Evolutionary conservation across 75 land plant genomes (phyloP).

Genomic region (Pinus taeda): DNA sequence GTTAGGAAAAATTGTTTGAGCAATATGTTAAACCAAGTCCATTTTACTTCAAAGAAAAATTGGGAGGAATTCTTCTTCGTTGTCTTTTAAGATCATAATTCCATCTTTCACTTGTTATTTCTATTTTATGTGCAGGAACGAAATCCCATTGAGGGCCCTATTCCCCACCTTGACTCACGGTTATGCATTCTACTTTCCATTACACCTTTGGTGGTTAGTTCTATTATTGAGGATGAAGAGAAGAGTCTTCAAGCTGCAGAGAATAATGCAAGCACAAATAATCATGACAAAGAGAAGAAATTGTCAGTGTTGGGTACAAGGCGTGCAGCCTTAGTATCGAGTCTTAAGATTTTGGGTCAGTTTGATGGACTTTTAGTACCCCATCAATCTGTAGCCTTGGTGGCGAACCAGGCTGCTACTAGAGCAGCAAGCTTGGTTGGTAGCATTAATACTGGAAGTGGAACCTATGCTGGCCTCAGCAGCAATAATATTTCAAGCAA

Average conservation of each 20-base stretch:
- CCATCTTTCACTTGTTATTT: not conserved
- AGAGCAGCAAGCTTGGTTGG: conserved; percentile 62
- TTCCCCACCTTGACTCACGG: conserved; percentile 77
- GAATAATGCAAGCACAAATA: conserved; percentile 11
- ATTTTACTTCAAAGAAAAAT: conserved; percentile 4
- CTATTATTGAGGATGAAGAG: conserved; percentile 87
- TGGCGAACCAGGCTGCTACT: conserved; percentile 82
- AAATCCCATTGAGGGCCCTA: conserved; percentile 78
- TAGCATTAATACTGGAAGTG: conserved; percentile 40
- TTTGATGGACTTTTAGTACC: conserved; percentile 74
- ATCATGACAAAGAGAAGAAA: conserved; percentile 40
- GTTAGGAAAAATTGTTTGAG: not conserved
- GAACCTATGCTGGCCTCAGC: conserved; percentile 34
- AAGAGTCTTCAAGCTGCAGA: conserved; percentile 11
- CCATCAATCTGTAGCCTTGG: conserved; percentile 57
- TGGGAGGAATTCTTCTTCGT: not conserved
- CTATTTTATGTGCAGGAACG: conserved; percentile 61
- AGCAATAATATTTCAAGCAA: conserved; percentile 46
- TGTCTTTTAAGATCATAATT: too few species aligned
- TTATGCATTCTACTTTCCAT: conserved; percentile 72
- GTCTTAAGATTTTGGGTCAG: conserved; percentile 77
- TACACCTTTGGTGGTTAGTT: conserved; percentile 59
- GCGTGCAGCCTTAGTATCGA: conserved; percentile 68
- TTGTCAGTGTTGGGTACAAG: conserved; percentile 42
- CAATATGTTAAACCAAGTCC: not conserved